Evolutionary conservation across 768 basidiomycete species (phyloP).

Genomic region (Royoungia palumana): DNA sequence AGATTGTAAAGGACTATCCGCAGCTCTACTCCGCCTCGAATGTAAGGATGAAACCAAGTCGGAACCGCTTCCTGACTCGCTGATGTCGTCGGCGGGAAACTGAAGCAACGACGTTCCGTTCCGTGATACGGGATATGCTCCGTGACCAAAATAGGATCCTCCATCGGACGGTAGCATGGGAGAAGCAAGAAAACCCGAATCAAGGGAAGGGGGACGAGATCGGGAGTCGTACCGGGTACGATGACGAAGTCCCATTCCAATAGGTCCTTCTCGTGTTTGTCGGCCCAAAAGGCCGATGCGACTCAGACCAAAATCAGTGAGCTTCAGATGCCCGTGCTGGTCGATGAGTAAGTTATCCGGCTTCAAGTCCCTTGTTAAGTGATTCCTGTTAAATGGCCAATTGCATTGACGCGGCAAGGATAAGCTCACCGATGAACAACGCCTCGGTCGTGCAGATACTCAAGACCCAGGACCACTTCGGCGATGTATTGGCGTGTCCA

Average conservation of each 20-base stretch:
- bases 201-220: conserved; percentile 79
- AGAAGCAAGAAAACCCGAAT: conserved; percentile 75
- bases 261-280: conserved; percentile 72
- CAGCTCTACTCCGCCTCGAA: conserved; percentile 48
- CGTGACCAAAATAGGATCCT: conserved; percentile 80
- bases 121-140: conserved; percentile 57
- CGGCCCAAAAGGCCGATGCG: conserved; percentile 97
- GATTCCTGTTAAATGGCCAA: not conserved
- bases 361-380: conserved; percentile 78
- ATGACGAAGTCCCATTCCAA: conserved; percentile 44
- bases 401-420: not conserved
- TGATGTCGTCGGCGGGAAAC: conserved; percentile 71
- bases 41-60: conserved; percentile 63
- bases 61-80: conserved; percentile 83
- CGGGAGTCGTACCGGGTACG: conserved; percentile 61
- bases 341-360: conserved; percentile 98
- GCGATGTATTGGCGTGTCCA: conserved; percentile 97
- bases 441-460: conserved; percentile 93
- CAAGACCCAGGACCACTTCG: conserved; percentile 91
- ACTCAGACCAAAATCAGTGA: conserved; percentile 97
- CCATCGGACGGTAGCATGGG: conserved; percentile 65
- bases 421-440: conserved; percentile 88
- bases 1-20: conserved; percentile 80
- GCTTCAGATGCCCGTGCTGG: conserved; percentile 91
- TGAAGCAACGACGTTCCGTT: conserved; percentile 64